phyloP scores from a whole-genome alignment of 1,139 yeast genomes.

The Kazachstania sp. region DNA sequence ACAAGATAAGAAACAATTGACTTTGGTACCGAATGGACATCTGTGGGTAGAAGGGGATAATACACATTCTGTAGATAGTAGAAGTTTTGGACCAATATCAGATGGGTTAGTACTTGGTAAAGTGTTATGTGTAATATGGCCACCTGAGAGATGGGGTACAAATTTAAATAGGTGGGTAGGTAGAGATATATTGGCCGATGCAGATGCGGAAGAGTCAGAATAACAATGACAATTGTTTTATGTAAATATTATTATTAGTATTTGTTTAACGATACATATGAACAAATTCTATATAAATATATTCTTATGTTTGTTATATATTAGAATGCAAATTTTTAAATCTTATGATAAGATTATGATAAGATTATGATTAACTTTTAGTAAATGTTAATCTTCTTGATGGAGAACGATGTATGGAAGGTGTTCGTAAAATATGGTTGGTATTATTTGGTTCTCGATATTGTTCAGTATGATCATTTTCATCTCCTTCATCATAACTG shows the following conservation, averaged over 20 bases:
- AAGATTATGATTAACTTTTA: not conserved
- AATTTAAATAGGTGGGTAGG: conserved; percentile 22
- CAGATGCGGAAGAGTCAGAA: conserved; percentile 3
- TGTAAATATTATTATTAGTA: not conserved
- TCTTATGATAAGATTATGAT: not conserved
- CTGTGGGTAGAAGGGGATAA: conserved; percentile 95
- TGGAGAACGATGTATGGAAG: conserved; percentile 2
- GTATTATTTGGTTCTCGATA: too few species aligned
- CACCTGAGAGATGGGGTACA: conserved; percentile 46
- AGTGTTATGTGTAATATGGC: conserved; percentile 60
- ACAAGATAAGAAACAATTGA: conserved; percentile 55
- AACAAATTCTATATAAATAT: not conserved
- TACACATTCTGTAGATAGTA: conserved; percentile 75
- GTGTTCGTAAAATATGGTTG: not conserved
- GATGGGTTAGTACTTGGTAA: conserved; percentile 70
- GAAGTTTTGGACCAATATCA: conserved; percentile 78
- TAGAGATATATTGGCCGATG: conserved; percentile 15
- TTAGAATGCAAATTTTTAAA: not conserved
- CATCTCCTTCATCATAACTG: conserved; percentile 17
- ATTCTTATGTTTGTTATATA: not conserved
- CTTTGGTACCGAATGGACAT: conserved; percentile 63
- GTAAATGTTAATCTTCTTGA: conserved; percentile 1
- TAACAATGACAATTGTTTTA: not conserved
- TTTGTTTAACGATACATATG: too few species aligned
- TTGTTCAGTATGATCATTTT: not conserved